Percentiles rank a stretch among this genome's conserved stretches.
phyloP scores from a whole-genome alignment of 805 yeast species.

The Lipomyces chichibuensis region DNA sequence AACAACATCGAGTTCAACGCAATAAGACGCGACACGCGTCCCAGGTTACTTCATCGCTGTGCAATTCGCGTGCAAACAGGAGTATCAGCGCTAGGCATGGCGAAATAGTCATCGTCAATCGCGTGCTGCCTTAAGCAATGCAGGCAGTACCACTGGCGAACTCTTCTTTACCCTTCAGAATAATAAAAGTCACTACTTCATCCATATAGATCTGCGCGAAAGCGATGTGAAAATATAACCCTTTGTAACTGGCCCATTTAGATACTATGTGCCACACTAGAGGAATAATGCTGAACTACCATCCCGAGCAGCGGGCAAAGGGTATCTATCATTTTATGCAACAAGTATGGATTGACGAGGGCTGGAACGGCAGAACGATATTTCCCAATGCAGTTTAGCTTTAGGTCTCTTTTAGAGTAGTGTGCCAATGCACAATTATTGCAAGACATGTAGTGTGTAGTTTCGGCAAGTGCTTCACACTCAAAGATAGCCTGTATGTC shows the following conservation, averaged over 20 bases:
- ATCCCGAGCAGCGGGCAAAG: no score
- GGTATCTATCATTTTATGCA: no score
- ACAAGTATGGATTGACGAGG: no score
- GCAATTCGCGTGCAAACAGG: not conserved
- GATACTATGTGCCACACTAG: not conserved
- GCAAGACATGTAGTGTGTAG: not conserved
- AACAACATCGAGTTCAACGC: no score
- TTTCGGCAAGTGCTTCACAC: no score
- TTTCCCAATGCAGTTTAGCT: no score
- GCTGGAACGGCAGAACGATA: no score
- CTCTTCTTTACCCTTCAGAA: not conserved
- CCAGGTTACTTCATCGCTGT: not conserved
- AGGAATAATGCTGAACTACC: no score
- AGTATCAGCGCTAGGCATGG: not conserved
- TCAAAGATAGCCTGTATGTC: no score
- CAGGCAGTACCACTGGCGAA: not conserved
- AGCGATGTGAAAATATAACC: not conserved
- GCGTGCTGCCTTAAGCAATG: not conserved
- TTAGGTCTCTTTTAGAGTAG: not conserved
- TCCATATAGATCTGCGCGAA: not conserved
- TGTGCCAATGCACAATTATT: not conserved
- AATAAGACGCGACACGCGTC: not conserved
- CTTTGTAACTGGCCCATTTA: no score
- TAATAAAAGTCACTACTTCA: not conserved
- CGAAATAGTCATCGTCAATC: not conserved